A percentile compares a stretch with the other conserved stretches of the same genome.
These are phyloP conservation scores for Eruca vesicaria DNA, from an alignment of 441 rosid species.

Conservation along the genomic window DNA sequence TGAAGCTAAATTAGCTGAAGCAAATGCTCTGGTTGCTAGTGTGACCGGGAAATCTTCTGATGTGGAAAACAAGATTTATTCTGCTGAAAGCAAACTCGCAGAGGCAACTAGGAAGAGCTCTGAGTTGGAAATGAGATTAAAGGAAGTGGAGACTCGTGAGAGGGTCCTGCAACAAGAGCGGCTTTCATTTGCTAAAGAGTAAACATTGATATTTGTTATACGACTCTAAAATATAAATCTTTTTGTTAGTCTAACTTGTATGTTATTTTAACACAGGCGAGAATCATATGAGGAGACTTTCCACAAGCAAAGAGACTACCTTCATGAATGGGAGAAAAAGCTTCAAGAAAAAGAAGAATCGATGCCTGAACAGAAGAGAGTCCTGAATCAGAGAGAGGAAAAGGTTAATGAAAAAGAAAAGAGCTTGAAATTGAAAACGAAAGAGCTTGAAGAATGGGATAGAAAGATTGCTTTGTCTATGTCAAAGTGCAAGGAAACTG, in stretches of 20 bases:
- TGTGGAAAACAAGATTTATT: slow-evolving; percentile 56
- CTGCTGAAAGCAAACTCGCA: slow-evolving; percentile 67
- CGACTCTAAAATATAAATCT: no score
- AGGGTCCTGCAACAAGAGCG: slow-evolving; percentile 62
- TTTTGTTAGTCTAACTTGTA: slow-evolving; percentile 11
- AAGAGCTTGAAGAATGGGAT: slow-evolving; percentile 53
- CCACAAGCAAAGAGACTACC: slow-evolving; percentile 66
- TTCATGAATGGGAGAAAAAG: slow-evolving; percentile 67
- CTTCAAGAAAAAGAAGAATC: slow-evolving; percentile 55
- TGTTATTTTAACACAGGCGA: slow-evolving; percentile 47
- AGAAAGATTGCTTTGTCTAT: slow-evolving; percentile 48
- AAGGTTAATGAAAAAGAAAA: slow-evolving; percentile 56
- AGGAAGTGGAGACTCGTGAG: slow-evolving; percentile 77
- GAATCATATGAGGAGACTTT: slow-evolving; percentile 69
- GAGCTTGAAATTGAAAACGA: slow-evolving; percentile 47
- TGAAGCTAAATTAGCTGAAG: slow-evolving; percentile 61
- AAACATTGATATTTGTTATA: slow-evolving; percentile 18
- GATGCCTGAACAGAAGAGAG: slow-evolving; percentile 53
- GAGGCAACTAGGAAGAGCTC: slow-evolving; percentile 64
- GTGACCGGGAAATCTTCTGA: slow-evolving; percentile 61
- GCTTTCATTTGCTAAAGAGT: slow-evolving; percentile 70
- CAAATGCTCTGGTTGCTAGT: slow-evolving; percentile 59
- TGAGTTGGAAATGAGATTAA: slow-evolving; percentile 72
- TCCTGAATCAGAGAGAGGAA: slow-evolving; percentile 61
- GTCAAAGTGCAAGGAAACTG: slow-evolving; percentile 57